Evolutionary conservation across 352 stramenopile species (phyloP), one percentile per base, ranked within the genome.

Genomic region (Pythium folliculosum): DNA sequence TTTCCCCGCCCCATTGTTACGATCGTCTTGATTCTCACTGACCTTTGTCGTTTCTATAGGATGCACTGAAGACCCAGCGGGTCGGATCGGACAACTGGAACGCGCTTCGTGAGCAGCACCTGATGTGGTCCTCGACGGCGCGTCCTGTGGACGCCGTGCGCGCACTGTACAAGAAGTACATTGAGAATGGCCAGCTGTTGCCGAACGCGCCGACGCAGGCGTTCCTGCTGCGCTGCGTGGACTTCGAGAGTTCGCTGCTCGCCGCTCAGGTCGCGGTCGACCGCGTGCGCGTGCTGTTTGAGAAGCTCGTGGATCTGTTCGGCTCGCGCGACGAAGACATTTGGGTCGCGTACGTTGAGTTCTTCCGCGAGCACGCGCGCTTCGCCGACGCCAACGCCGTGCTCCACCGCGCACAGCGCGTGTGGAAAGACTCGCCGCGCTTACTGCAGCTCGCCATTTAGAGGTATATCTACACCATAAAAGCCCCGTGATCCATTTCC

Each of bases 301-400:
- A 96, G 70, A 92, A 92, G 74, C 64, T 94, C 52, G 73, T 96
- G 32, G 88, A 94, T 53, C 69, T 96, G 3, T 96, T 90, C 38
- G 83, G 88, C 48, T 58, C 59, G 43, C 50, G 62, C 25, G 64
- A 77, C 4, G 82, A 94, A 60, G 83, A 89, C 38, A 78, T 88
- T 5, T 96, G 84, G 83, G 60, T 91, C 69, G 72, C 71, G 56
- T 96, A 96, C 73, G 76, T 94, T 43, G 73, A 67, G 58, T 92
- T 93, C 43, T 86, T 80, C 63, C 67, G 69, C 12, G 69, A 75
- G 40, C 69, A 73, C 16, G 69, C 62, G 23, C 59, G 63, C 38
- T 84, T 77, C 60, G 73, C 76, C 2, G 86, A 96, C 48, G 84
- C 88, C 16, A 86, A 80, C 54, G 67, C 77, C 52, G 75, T 94